Evolutionary conservation across 1,284 basidiomycete species (phyloP).

Genomic region (Ceratobasidium sp.): DNA sequence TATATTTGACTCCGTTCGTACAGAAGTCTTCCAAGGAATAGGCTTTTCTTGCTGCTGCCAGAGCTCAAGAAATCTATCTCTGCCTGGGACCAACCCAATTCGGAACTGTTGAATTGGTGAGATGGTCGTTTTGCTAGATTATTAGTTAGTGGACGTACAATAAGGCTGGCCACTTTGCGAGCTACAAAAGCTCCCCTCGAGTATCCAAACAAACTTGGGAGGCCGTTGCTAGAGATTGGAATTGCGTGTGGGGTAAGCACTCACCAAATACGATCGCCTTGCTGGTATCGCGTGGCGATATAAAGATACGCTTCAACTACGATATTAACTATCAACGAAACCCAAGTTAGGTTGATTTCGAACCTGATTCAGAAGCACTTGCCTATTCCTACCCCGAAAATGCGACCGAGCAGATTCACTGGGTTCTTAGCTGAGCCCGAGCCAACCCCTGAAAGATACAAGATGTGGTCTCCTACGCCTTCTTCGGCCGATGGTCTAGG

Average conservation of each 20-base stretch:
- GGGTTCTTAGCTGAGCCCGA: slow-evolving; percentile 9
- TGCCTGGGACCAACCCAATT: slow-evolving; percentile 18
- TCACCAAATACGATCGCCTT: slow-evolving; percentile 19
- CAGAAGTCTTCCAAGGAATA: slow-evolving; percentile 11
- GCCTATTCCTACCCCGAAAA: slow-evolving; percentile 29
- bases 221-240: not conserved
- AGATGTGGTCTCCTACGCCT: not conserved
- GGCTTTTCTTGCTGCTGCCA: slow-evolving; percentile 28
- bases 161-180: slow-evolving; percentile 42
- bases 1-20: not conserved
- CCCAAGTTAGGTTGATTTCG: not conserved
- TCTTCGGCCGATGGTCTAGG: not conserved
- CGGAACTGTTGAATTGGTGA: slow-evolving; percentile 1
- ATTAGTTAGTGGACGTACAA: slow-evolving; percentile 29
- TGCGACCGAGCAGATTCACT: not conserved
- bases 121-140: not conserved
- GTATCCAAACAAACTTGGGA: slow-evolving; percentile 27
- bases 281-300: not conserved
- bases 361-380: not conserved
- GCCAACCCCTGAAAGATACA: slow-evolving; percentile 19
- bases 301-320: slow-evolving; percentile 6
- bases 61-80: slow-evolving; percentile 20
- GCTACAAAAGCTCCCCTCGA: slow-evolving; percentile 42
- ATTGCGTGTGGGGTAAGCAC: not conserved
- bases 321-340: not conserved